Evolutionary conservation across 495 filamentous ascomycete species (phyloP).

Genomic region (Glonium stellatum): DNA sequence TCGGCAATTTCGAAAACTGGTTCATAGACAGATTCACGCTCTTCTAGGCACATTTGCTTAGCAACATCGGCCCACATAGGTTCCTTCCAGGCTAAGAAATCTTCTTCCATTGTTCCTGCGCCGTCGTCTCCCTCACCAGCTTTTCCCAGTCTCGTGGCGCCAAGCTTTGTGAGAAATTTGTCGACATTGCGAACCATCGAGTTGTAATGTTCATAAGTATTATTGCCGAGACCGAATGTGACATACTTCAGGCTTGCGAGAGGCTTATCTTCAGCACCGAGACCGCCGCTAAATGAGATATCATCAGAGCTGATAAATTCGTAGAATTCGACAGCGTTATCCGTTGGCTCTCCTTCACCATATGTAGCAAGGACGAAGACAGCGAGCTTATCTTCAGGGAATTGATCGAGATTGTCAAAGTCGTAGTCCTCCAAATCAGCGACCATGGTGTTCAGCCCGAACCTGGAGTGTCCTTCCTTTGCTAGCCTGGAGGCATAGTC

Average conservation of each 20-base stretch:
- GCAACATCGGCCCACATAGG: constrained; percentile 90
- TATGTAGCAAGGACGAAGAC: constrained; percentile 97
- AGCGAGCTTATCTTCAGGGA: constrained; percentile 83
- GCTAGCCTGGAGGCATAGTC: constrained; percentile 96
- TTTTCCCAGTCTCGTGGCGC: constrained; percentile 73
- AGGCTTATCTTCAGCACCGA: constrained; percentile 56
- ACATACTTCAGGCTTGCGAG: constrained; percentile 86
- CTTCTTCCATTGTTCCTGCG: constrained; percentile 98
- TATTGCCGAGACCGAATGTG: constrained; percentile 93
- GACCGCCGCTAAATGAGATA: constrained; percentile 68
- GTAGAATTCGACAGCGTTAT: constrained; percentile 98
- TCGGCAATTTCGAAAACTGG: constrained; percentile 81
- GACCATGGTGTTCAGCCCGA: constrained; percentile 96
- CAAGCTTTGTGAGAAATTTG: constrained; percentile 68
- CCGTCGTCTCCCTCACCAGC: constrained; percentile 97
- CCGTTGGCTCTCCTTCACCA: constrained; percentile 95
- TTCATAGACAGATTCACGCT: constrained; percentile 94
- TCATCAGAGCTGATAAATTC: constrained; percentile 86
- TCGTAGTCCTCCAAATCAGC: constrained; percentile 98
- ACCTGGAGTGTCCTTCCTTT: constrained; percentile 94
- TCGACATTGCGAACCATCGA: constrained; percentile 92
- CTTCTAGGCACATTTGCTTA: constrained; percentile 77
- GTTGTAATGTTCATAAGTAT: constrained; percentile 99
- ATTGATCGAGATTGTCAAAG: constrained; percentile 84
- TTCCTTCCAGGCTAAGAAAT: constrained; percentile 98